Conservation (phyloP, 176 grass and related monocot species). For the Miscanthus lutarioriparius region DNA sequence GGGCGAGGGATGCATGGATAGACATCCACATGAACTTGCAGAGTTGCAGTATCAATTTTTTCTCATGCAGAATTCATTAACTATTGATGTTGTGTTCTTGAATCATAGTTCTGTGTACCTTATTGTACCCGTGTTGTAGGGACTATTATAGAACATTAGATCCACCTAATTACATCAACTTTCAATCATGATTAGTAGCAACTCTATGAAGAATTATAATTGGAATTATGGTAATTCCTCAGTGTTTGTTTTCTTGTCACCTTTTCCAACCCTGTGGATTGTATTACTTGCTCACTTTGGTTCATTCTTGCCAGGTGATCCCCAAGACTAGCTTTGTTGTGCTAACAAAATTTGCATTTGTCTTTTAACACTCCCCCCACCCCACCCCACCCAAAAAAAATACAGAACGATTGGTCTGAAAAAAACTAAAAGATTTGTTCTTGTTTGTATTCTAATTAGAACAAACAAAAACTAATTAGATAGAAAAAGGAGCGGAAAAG, state of each 20-base stretch:
- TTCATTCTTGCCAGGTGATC: background rate
- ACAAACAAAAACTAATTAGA: background rate
- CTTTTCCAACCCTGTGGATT: background rate
- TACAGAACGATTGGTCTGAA: too few relatives aligned
- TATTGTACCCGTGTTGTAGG: background rate
- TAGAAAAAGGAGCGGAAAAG: background rate
- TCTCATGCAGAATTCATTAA: slow-evolving; percentile 20
- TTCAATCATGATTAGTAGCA: background rate
- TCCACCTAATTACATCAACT: background rate
- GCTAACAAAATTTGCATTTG: too few relatives aligned
- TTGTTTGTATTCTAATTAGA: too few relatives aligned
- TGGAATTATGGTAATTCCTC: background rate
- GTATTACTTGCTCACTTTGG: background rate
- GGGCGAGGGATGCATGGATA: background rate
- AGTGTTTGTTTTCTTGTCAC: background rate
- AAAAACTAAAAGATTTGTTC: background rate
- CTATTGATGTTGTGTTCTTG: background rate
- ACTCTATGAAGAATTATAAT: background rate
- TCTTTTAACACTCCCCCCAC: too few relatives aligned
- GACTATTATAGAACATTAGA: background rate
- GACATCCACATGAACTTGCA: background rate
- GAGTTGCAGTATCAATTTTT: background rate
- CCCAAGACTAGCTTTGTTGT: too few relatives aligned
- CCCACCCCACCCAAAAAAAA: too few relatives aligned
- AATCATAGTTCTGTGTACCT: background rate